Conservation (phyloP, 495 filamentous ascomycete genomes). For the Cercophora sp. region DNA sequence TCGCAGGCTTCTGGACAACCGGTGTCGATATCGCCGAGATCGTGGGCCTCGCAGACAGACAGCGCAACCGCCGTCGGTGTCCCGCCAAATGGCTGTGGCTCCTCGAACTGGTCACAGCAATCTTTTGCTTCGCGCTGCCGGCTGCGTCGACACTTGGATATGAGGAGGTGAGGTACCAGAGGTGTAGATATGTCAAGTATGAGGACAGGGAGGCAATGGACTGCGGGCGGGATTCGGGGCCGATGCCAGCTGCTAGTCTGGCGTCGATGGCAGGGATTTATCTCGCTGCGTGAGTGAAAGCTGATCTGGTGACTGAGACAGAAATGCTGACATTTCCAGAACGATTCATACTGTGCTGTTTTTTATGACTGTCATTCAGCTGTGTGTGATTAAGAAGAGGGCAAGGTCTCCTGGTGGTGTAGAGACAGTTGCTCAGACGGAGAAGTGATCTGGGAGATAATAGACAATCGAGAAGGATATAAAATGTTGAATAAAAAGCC, state of each 20-base stretch:
- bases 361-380: neutral
- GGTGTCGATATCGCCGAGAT: constrained; percentile 1
- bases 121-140: neutral
- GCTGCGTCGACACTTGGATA: neutral
- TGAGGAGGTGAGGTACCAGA: neutral
- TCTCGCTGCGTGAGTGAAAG: neutral
- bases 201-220: neutral
- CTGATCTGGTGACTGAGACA: neutral
- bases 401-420: neutral
- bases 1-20: neutral
- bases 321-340: neutral
- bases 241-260: neutral
- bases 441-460: too few species aligned
- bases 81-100: neutral
- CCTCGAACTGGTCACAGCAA: neutral
- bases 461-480: too few species aligned
- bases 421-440: too few species aligned
- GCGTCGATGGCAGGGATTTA: neutral
- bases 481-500: too few species aligned
- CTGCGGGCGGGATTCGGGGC: neutral
- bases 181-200: neutral
- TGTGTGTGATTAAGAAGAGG: neutral
- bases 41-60: neutral
- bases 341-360: neutral
- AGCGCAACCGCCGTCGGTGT: neutral